phyloP scores from a whole-genome alignment of 257 asterid genomes.

The Salvia rosmarinus region DNA sequence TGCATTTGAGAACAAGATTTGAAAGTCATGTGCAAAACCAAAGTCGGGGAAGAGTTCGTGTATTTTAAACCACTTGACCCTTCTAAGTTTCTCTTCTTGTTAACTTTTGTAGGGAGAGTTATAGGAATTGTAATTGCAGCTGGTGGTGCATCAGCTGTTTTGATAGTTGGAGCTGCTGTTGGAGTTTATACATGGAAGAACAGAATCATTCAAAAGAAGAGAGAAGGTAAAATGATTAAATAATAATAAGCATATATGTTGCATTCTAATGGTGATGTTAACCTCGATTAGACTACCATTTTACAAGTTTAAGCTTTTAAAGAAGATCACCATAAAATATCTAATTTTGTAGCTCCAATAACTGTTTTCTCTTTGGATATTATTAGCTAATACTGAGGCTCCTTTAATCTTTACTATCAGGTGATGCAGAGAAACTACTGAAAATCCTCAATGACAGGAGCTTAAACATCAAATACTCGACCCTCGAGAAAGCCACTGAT shows the following conservation, averaged over 20 bases:
- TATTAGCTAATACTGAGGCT: neutral
- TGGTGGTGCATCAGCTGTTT: slow-evolving; percentile 56
- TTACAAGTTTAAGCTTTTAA: too few relatives aligned
- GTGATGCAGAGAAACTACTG: slow-evolving; percentile 59
- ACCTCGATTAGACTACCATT: too few relatives aligned
- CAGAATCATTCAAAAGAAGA: slow-evolving; percentile 64
- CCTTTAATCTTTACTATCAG: slow-evolving; percentile 30
- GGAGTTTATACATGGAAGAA: slow-evolving; percentile 61
- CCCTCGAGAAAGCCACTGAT: slow-evolving; percentile 85
- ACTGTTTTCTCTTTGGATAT: neutral
- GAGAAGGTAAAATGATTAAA: slow-evolving; percentile 55
- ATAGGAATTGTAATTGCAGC: slow-evolving; percentile 51
- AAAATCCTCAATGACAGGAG: slow-evolving; percentile 80
- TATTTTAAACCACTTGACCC: too few relatives aligned
- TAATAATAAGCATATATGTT: too few relatives aligned
- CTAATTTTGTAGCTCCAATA: too few relatives aligned
- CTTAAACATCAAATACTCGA: slow-evolving; percentile 86
- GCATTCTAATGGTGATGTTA: too few relatives aligned
- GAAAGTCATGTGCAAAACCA: too few relatives aligned
- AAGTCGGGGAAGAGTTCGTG: too few relatives aligned
- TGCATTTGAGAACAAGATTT: too few relatives aligned
- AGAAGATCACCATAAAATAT: too few relatives aligned
- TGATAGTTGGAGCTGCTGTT: slow-evolving; percentile 49
- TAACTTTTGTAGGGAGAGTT: slow-evolving; percentile 46
- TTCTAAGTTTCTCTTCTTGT: neutral